Evolutionary conservation across 306 rosid genomes (phyloP), one percentile per base, ranked within the genome.

Genomic region (Arachis hypogaea): DNA sequence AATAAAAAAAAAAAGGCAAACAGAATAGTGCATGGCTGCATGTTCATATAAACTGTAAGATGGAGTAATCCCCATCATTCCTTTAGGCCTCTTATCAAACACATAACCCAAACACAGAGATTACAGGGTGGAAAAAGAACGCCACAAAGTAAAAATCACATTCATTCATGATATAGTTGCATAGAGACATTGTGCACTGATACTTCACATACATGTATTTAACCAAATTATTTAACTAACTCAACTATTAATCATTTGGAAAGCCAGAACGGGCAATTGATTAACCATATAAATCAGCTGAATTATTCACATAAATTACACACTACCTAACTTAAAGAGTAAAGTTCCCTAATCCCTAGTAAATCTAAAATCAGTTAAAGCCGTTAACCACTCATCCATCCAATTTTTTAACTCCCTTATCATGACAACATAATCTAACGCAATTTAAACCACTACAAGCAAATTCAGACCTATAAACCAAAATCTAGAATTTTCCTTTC

Each of bases 391-490:
- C 43, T 47, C 30, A 67, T 45, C 29, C 12, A 67, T 12, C 45
- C 2, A 36, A 66, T 45, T 54, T 59, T 18, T 9, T 36, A 41
- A 71, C 14, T 52, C 14, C 62, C 0, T 50, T 50, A 54, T 40
- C 11, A 41, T 11, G 12, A 36, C n/a, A 63, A 62, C 61, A 28
- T 46, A 55, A 60, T 60, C 47, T 50, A 69, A 40, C 14, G 46
- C n/a, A 49, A 14, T 5, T 22, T 38, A 52, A 69, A 68, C 18
- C 49, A 76, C 51, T 38, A 40, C 73, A 59, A 54, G 61, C 9
- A 66, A 59, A 59, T 7, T 54, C 59, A 68, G 45, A 68, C 46
- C 74, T 42, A 18, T 2, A 63, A 78, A 71, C 54, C 45, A 63
- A 71, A 36, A 12, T 59, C 38, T n/a, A 9, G 0, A 4, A 5